Percentiles rank a stretch among this genome's conserved stretches.
Conservation (phyloP, 805 yeast species). For the Scheffersomyces coipomensis region DNA sequence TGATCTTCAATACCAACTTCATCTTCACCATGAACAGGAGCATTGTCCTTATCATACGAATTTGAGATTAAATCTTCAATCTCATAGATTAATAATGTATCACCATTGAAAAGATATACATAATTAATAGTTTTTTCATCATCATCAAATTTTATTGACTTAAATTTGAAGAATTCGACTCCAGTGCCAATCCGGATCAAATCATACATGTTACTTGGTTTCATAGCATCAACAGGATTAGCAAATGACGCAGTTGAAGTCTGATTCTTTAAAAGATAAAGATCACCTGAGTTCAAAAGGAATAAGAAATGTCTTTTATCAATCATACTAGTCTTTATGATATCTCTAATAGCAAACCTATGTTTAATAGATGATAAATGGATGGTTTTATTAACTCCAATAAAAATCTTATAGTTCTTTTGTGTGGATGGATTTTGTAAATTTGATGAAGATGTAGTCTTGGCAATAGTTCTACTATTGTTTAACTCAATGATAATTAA, state of each 20-base stretch:
- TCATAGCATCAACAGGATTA: conserved; percentile 6
- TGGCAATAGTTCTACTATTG: conserved; percentile 5
- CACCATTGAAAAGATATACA: conserved; percentile 39
- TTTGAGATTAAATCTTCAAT: conserved; percentile 17
- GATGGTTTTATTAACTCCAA: conserved; percentile 29
- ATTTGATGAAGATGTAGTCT: conserved; percentile 3
- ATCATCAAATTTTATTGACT: conserved; percentile 15
- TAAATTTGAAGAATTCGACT: conserved; percentile 33
- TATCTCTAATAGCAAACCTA: conserved; percentile 19
- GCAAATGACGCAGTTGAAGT: conserved; percentile 1
- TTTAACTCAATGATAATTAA: conserved; percentile 24
- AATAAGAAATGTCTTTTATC: conserved; percentile 32
- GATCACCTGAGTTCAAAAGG: conserved; percentile 36
- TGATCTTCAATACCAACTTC: conserved; percentile 9
- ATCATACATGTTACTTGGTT: conserved; percentile 31
- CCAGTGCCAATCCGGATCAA: conserved; percentile 26
- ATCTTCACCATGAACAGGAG: conserved; percentile 11
- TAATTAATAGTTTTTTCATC: conserved; percentile 6
- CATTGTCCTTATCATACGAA: conserved; percentile 11
- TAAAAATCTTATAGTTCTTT: conserved; percentile 22
- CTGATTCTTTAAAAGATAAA: conserved; percentile 35
- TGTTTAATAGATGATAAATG: conserved; percentile 30
- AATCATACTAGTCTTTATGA: conserved; percentile 23
- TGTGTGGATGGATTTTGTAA: conserved; percentile 3
- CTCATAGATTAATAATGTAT: conserved; percentile 27